Base-by-base conservation (phyloP, 2,329 filamentous ascomycete genomes). In the Fusarium sp. region DNA sequence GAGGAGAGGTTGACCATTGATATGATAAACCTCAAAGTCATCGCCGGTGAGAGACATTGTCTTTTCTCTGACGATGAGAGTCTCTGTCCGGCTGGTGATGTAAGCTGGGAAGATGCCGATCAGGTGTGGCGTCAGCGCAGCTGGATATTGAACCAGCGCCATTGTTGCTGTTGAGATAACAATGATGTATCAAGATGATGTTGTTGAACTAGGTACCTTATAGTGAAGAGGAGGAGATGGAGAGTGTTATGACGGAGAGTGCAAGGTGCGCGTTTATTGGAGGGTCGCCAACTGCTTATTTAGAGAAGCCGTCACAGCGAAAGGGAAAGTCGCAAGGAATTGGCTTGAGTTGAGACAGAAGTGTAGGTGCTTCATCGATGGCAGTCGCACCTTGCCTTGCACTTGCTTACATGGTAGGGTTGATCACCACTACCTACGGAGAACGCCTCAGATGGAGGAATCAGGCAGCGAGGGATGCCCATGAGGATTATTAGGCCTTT, bases 21-120 rank as follows among this genome's bases (percentile, higher is more conserved):
- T 81, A 10, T 87, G 85, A 61, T 86, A 87, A 80, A 93, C 88
- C 72, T 89, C 87, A 81, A 92, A 93, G 80, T 86, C 89, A 82
- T 93, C 90, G 65, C 90, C 90, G 3, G 87, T 87, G 14, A 92
- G 81, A 7, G 90, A 91, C 66, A 91, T 79, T 24, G 91, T 84
- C 75, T 90, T 90, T 77, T 93, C 90, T 75, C 87, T 89, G 55
- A 93, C 82, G 4, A 89, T 78, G 12, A 93, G 81, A 5, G 87
- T 89, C 76, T 87, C 84, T 11, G 79, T 76, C 38, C 83, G 80
- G 2, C 67, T 78, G 7, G 83, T 81, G 32, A 85, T 78, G 69
- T 35, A 83, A 80, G 14, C 80, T 79, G 80, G 73, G 71, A 86
- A 84, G 59, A 87, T 69, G 64, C 84, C 84, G 17, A 86, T 75